phyloP scores from a whole-genome alignment of 169 alveolate species.

The Pseudocohnilembus persalinus region DNA sequence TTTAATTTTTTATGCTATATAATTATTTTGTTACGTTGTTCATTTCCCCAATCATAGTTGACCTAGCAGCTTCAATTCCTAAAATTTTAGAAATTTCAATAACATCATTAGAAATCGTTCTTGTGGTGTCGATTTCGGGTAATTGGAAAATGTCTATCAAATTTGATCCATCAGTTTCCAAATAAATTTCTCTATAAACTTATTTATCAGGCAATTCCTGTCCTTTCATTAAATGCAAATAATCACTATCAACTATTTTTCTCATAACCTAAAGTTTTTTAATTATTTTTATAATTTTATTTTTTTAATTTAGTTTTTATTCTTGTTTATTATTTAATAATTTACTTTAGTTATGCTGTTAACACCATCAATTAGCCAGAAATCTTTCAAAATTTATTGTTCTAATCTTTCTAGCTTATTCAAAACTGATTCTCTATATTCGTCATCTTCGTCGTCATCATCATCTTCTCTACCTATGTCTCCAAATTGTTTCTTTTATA shows the following conservation, averaged over 20 bases:
- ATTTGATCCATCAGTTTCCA: slow-evolving; percentile 99
- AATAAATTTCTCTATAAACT: slow-evolving; percentile 92
- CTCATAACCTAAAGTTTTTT: not conserved
- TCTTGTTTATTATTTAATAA: too few species aligned
- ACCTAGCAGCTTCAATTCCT: slow-evolving; percentile 99
- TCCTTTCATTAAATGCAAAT: not conserved
- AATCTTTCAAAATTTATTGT: not conserved
- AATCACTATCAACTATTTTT: not conserved
- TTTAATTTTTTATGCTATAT: too few species aligned
- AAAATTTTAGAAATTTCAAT: slow-evolving; percentile 92
- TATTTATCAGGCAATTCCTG: not conserved
- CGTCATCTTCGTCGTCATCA: not conserved
- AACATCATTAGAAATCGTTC: slow-evolving; percentile 97
- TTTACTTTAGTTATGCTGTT: not conserved
- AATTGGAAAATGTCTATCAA: slow-evolving; percentile 92
- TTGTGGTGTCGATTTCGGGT: slow-evolving; percentile 91
- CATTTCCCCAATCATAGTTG: slow-evolving; percentile 95
- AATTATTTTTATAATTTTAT: too few species aligned
- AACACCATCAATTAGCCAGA: not conserved
- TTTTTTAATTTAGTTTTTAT: too few species aligned
- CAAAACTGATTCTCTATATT: not conserved
- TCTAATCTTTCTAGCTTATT: not conserved
- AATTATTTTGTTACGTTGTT: slow-evolving; percentile 87
- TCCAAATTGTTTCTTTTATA: not conserved
- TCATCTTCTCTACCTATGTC: not conserved